phyloP scores from a whole-genome alignment of 2,329 filamentous ascomycete species.

The Phaeoacremonium minimum region DNA sequence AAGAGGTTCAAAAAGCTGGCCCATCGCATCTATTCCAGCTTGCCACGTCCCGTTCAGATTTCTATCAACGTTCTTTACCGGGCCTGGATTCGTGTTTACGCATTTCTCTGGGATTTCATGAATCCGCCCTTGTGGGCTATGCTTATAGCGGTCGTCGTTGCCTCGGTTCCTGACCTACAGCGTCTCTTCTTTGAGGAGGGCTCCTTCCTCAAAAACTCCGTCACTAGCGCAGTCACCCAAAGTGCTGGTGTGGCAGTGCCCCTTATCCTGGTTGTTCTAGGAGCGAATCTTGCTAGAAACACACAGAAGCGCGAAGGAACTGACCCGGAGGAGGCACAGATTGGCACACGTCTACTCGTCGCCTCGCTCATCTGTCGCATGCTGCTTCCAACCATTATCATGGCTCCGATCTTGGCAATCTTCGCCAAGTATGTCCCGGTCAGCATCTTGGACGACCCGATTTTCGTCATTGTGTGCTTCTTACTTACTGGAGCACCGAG shows the following conservation, averaged over 20 bases:
- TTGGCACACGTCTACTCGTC: slow-evolving; percentile 73
- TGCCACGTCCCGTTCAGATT: slow-evolving; percentile 37
- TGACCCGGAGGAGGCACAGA: slow-evolving; percentile 66
- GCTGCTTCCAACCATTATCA: slow-evolving; percentile 85
- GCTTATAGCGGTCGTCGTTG: slow-evolving; percentile 85
- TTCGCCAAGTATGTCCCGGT: slow-evolving; percentile 87
- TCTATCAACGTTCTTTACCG: slow-evolving; percentile 21
- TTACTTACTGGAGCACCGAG: slow-evolving; percentile 90
- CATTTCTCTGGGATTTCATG: slow-evolving; percentile 88
- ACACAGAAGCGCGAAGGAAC: slow-evolving; percentile 66
- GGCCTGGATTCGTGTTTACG: slow-evolving; percentile 42
- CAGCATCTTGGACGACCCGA: slow-evolving; percentile 94
- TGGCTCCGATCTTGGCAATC: slow-evolving; percentile 84
- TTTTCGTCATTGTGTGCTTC: slow-evolving; percentile 98
- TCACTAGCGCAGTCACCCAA: slow-evolving; percentile 81
- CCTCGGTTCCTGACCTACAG: slow-evolving; percentile 80
- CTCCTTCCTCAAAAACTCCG: slow-evolving; percentile 87
- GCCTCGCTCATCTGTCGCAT: slow-evolving; percentile 86
- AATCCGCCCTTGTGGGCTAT: slow-evolving; percentile 98
- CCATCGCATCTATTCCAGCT: slow-evolving; percentile 23
- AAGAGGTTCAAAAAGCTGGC: slow-evolving; percentile 12
- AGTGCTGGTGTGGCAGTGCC: slow-evolving; percentile 90
- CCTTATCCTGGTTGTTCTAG: slow-evolving; percentile 89
- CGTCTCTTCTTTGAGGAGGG: slow-evolving; percentile 82
- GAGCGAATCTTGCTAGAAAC: slow-evolving; percentile 89